Evolutionary conservation across 2,329 filamentous ascomycete genomes (phyloP).

Genomic region (Alternaria triticina): DNA sequence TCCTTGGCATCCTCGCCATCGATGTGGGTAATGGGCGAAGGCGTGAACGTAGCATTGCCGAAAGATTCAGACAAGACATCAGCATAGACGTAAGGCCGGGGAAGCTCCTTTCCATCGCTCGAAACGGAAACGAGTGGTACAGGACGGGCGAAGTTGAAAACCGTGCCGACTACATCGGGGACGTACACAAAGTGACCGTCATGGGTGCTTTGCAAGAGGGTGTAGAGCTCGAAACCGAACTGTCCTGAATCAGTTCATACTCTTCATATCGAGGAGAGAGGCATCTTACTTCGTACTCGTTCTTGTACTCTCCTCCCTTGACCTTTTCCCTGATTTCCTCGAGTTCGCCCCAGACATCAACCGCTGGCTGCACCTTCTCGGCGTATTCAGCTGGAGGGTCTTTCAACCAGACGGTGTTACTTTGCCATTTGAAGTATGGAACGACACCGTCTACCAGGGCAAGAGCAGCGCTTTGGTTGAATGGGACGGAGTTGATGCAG

Average conservation of each 20-base stretch:
- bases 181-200: conserved; percentile 69
- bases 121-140: conserved; percentile 66
- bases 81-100: conserved; percentile 62
- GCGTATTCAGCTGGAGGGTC: conserved; percentile 55
- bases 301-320: conserved; percentile 44
- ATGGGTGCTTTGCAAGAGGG: conserved; percentile 61
- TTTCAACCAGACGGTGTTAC: conserved; percentile 53
- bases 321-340: conserved; percentile 50
- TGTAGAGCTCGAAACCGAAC: conserved; percentile 44
- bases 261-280: neutral
- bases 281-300: conserved; percentile 48
- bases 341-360: conserved; percentile 51
- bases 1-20: conserved; percentile 62
- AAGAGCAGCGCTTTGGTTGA: conserved; percentile 52
- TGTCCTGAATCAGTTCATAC: conserved; percentile 15
- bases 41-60: conserved; percentile 49
- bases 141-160: conserved; percentile 59
- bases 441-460: conserved; percentile 52
- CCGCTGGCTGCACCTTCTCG: conserved; percentile 52
- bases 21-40: conserved; percentile 61
- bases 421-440: conserved; percentile 57
- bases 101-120: conserved; percentile 56
- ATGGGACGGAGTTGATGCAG: conserved; percentile 54
- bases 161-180: conserved; percentile 59
- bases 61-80: conserved; percentile 54